Evolutionary conservation across 2,329 filamentous ascomycete species (phyloP).

Genomic region (Neonectria hederae): DNA sequence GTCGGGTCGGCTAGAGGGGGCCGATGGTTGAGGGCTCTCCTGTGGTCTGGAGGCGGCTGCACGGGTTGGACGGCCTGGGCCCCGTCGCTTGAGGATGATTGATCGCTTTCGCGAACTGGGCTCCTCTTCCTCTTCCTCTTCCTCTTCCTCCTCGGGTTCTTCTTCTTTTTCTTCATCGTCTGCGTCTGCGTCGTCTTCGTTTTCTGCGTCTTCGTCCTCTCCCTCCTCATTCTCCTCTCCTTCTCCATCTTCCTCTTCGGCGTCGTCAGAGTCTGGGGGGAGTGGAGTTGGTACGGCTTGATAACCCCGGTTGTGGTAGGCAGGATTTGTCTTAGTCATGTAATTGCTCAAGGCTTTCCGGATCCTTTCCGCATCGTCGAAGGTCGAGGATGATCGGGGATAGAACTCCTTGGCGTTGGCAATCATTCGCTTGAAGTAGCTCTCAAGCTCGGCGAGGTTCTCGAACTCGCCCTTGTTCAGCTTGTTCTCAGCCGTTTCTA

Average conservation of each 20-base stretch:
- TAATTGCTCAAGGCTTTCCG: slow-evolving; percentile 87
- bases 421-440: slow-evolving; percentile 88
- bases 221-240: slow-evolving; percentile 45
- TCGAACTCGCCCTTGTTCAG: slow-evolving; percentile 74
- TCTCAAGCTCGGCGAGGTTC: slow-evolving; percentile 78
- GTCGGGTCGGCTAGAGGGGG: slow-evolving; percentile 56
- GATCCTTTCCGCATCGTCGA: slow-evolving; percentile 86
- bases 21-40: slow-evolving; percentile 48
- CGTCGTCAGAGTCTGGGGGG: slow-evolving; percentile 53
- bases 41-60: slow-evolving; percentile 44
- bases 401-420: slow-evolving; percentile 89
- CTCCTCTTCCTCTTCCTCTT: slow-evolving; percentile 42
- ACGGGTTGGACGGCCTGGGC: slow-evolving; percentile 48
- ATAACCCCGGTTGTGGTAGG: slow-evolving; percentile 76
- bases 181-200: slow-evolving; percentile 41
- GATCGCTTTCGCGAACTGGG: slow-evolving; percentile 48
- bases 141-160: slow-evolving; percentile 42
- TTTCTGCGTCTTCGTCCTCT: slow-evolving; percentile 37
- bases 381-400: slow-evolving; percentile 74
- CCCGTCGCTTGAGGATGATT: slow-evolving; percentile 52
- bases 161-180: slow-evolving; percentile 46
- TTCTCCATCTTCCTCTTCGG: slow-evolving; percentile 46
- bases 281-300: slow-evolving; percentile 78
- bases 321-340: slow-evolving; percentile 88
- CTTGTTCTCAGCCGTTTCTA: slow-evolving; percentile 80